Evolutionary conservation across 495 filamentous ascomycete genomes (phyloP), one percentile per base, ranked within the genome.

Genomic region (Hapsidospora chrysogenum): DNA sequence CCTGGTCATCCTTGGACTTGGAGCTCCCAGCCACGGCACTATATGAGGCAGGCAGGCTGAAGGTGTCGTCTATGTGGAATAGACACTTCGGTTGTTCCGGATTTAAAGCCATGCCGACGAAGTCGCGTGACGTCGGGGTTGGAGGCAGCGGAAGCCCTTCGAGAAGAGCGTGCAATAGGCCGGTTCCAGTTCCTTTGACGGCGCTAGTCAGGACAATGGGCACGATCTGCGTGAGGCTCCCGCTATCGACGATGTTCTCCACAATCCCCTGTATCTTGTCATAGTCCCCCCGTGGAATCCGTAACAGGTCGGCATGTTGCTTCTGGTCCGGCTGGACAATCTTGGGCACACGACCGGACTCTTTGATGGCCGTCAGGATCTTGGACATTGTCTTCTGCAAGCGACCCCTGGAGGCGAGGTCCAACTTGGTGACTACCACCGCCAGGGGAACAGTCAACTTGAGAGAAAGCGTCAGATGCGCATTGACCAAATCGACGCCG

Each of bases 121-220:
- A 60, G 18, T 63, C 57, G 15, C 62, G 52, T 0, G 56, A 41
- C 0, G 65, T 64, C 19, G 70, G 71, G 3, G 54, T 45, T 3
- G 57, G 46, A 1, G 83, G 81, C 18, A 89, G 61, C 0, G 92
- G 86, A 14, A 97, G 65, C 37, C 66, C 68, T 33, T 73, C 68
- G 16, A 97, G 65, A 5, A 96, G 61, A 18, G 82, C 81, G 52
- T 97, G 89, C 9, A 94, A 48, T 37, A 78, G 64, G 14, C 74
- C 70, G 36, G 96, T 76, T 1, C 87, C 87, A 9, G 72, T 73
- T 1, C 87, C 89, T 48, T 78, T 79, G 3, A 92, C 76, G 8
- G 85, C 79, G 43, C 85, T 94, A 14, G 85, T 85, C 17, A 96
- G 66, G 2, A 94, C 54, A 40, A 97, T 87, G 1, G 92, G 89